A percentile compares a stretch with the other conserved stretches of the same genome.
These are phyloP conservation scores for Ceratocystis alfenasii DNA, from an alignment of 2,329 filamentous ascomycete species.

Conservation along the genomic window DNA sequence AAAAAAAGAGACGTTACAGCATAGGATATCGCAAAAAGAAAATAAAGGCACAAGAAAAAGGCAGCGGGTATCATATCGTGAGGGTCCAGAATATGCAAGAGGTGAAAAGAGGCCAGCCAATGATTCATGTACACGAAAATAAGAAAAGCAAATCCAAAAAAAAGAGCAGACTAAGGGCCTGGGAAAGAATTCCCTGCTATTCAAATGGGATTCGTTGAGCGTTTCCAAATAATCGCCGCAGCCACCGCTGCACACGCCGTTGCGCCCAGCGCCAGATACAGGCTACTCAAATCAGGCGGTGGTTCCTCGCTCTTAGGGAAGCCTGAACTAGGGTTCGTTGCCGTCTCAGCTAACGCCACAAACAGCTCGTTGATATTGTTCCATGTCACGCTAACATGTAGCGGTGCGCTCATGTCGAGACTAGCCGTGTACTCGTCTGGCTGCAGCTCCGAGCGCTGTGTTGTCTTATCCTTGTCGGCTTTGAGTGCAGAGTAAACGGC, in stretches of 20 bases:
- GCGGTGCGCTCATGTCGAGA: slow-evolving; percentile 76
- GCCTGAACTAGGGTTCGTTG: slow-evolving; percentile 75
- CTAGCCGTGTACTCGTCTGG: slow-evolving; percentile 82
- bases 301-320: slow-evolving; percentile 88
- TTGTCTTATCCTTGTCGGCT: slow-evolving; percentile 90
- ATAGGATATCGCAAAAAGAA: slow-evolving; percentile 24
- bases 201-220: slow-evolving; percentile 40
- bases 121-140: slow-evolving; percentile 10
- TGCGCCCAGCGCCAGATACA: slow-evolving; percentile 77
- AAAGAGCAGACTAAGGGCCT: slow-evolving; percentile 12
- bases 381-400: slow-evolving; percentile 95
- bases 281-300: slow-evolving; percentile 64
- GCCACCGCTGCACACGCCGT: slow-evolving; percentile 51
- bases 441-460: slow-evolving; percentile 81
- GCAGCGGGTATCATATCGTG: slow-evolving; percentile 4
- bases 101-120: neutral
- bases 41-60: slow-evolving; percentile 4
- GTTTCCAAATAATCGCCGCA: slow-evolving; percentile 53
- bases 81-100: neutral
- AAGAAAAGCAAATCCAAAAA: neutral
- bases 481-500: slow-evolving; percentile 89
- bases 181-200: neutral
- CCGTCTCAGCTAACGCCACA: slow-evolving; percentile 79
- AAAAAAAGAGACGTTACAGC: slow-evolving; percentile 1
- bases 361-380: slow-evolving; percentile 88